Evolutionary conservation across 441 rosid genomes (phyloP).

Genomic region (Geranium incanum): DNA sequence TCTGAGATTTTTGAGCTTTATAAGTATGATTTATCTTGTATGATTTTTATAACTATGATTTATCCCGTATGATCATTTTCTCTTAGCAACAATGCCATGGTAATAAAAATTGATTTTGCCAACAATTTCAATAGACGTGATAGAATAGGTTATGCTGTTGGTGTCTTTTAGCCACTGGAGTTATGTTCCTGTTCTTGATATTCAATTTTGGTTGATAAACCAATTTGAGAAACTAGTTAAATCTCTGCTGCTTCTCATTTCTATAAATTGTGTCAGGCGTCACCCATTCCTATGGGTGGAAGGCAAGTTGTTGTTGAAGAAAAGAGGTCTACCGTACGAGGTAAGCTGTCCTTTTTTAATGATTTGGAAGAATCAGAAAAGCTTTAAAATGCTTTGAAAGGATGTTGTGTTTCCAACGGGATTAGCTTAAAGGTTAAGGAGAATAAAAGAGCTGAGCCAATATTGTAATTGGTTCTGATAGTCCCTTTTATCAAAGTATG

Average conservation of each 20-base stretch:
- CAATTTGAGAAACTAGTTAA: neutral
- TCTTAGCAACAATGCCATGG: neutral
- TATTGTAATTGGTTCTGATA: neutral
- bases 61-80: neutral
- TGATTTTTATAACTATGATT: neutral
- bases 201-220: neutral
- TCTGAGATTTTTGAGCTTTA: neutral
- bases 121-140: neutral
- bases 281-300: conserved; percentile 69
- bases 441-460: neutral
- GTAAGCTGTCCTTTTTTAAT: conserved; percentile 37
- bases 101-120: neutral
- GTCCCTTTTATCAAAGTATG: neutral
- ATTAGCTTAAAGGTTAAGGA: neutral
- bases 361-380: neutral
- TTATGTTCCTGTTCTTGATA: neutral
- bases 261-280: conserved; percentile 46
- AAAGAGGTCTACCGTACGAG: conserved; percentile 83
- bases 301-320: conserved; percentile 67
- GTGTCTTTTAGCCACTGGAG: neutral
- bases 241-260: neutral
- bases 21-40: neutral
- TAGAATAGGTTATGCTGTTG: neutral
- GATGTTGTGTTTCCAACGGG: neutral
- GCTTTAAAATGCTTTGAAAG: neutral